Evolutionary conservation across 2,329 filamentous ascomycete genomes (phyloP).

Genomic region (Monilinia vaccinii-corymbosi): DNA sequence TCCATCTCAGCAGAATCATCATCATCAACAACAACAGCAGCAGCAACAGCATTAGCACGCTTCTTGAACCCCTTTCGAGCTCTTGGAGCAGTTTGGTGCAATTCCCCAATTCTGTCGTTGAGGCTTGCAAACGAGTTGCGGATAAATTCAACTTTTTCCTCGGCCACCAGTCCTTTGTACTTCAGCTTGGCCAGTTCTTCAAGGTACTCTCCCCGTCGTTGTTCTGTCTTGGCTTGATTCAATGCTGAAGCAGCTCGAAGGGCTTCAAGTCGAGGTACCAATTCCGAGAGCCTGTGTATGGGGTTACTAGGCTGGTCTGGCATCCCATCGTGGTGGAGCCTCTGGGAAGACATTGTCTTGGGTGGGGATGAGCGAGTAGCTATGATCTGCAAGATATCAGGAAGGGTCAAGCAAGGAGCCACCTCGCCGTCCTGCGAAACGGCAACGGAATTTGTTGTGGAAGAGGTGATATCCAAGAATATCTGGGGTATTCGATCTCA

Average conservation of each 20-base stretch:
- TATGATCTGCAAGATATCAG: background rate
- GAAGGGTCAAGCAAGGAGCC: too few relatives aligned
- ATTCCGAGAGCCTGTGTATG: background rate
- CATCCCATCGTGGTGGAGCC: background rate
- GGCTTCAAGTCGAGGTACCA: background rate
- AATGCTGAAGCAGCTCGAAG: background rate
- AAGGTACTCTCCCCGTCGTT: background rate
- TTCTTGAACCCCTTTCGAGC: background rate
- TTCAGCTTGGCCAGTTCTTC: background rate
- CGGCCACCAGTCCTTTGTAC: background rate
- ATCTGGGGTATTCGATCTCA: background rate
- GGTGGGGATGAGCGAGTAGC: background rate
- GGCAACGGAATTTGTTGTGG: background rate
- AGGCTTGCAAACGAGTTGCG: background rate
- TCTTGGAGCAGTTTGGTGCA: background rate
- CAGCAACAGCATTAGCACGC: too few relatives aligned
- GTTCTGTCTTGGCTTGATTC: background rate
- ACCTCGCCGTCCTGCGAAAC: background rate
- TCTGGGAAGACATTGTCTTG: background rate
- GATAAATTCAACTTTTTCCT: background rate
- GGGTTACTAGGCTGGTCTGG: background rate
- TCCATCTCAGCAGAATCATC: background rate
- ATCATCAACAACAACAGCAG: too few relatives aligned
- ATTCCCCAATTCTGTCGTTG: background rate
- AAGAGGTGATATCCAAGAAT: background rate